phyloP scores from a whole-genome alignment of 352 stramenopile species.

The Blastocystis sp. region DNA sequence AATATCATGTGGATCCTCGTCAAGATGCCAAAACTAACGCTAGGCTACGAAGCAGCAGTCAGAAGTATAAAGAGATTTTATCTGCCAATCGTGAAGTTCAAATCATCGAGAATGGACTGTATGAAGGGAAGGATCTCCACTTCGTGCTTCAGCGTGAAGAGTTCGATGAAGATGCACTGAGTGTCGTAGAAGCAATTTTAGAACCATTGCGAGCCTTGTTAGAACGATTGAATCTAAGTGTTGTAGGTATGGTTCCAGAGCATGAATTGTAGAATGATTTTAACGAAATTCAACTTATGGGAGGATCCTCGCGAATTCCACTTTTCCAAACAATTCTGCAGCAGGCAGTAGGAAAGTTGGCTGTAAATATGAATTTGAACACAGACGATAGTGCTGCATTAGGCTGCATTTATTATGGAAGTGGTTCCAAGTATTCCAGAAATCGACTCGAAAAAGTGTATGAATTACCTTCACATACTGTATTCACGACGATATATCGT shows the following conservation, averaged over 20 bases:
- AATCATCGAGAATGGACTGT: neutral
- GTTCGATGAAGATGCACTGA: slow-evolving; percentile 10
- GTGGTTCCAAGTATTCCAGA: neutral
- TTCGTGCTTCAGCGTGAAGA: slow-evolving; percentile 2
- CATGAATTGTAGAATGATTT: slow-evolving; percentile 14
- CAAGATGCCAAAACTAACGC: neutral
- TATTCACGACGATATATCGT: neutral
- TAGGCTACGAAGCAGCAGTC: neutral
- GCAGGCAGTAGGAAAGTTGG: neutral
- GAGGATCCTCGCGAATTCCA: slow-evolving; percentile 25
- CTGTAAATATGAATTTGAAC: slow-evolving; percentile 1
- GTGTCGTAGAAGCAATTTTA: neutral
- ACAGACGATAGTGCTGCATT: slow-evolving; percentile 2
- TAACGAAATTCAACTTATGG: slow-evolving; percentile 28
- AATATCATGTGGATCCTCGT: neutral
- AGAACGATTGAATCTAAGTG: neutral
- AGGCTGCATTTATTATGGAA: neutral
- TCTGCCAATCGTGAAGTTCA: slow-evolving; percentile 11
- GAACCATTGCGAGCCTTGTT: neutral
- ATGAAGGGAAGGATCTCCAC: neutral
- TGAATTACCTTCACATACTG: neutral
- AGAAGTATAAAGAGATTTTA: slow-evolving; percentile 37
- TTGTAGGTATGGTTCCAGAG: neutral
- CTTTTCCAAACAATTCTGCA: neutral
- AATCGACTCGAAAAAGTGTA: slow-evolving; percentile 18